phyloP scores from a whole-genome alignment of 352 stramenopile species.

The Thalassiosira mediterranea region DNA sequence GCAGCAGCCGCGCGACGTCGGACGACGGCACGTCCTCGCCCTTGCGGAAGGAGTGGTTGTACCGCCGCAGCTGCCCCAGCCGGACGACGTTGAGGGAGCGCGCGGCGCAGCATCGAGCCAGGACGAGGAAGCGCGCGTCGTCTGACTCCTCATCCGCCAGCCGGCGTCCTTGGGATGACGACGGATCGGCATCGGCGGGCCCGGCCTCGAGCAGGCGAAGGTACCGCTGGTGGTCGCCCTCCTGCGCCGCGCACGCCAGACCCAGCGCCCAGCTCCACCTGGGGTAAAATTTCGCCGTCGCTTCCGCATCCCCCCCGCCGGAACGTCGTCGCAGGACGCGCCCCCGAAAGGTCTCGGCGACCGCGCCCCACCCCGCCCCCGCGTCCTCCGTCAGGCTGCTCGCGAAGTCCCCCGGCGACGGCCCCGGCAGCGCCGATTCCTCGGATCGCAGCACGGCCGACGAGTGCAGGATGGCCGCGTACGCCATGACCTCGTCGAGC shows the following conservation, averaged over 20 bases:
- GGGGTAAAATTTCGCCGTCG: constrained; percentile 29
- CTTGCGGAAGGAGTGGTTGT: constrained; percentile 59
- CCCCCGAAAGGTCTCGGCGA: constrained; percentile 41
- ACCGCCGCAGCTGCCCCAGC: constrained; percentile 34
- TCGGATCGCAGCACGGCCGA: constrained; percentile 39
- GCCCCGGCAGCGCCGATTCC: constrained; percentile 32
- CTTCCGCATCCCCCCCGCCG: not conserved
- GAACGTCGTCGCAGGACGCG: too few relatives aligned
- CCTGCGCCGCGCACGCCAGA: constrained; percentile 38
- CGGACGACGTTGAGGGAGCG: constrained; percentile 50
- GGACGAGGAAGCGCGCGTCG: constrained; percentile 42
- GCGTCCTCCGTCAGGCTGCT: constrained; percentile 50
- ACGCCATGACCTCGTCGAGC: constrained; percentile 59
- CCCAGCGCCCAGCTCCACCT: constrained; percentile 54
- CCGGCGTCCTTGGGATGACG: not conserved
- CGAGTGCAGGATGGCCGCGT: constrained; percentile 47
- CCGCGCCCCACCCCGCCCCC: constrained; percentile 50
- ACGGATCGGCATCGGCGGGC: constrained; percentile 4
- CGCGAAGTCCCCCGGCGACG: constrained; percentile 9
- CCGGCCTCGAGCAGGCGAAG: constrained; percentile 40
- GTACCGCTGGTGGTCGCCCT: constrained; percentile 53
- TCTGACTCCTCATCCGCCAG: constrained; percentile 6
- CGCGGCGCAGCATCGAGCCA: constrained; percentile 46
- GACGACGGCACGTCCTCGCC: constrained; percentile 37
- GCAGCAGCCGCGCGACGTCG: constrained; percentile 40